phyloP scores from a whole-genome alignment of 768 basidiomycete genomes.

The Phanerodontia chrysosporium region DNA sequence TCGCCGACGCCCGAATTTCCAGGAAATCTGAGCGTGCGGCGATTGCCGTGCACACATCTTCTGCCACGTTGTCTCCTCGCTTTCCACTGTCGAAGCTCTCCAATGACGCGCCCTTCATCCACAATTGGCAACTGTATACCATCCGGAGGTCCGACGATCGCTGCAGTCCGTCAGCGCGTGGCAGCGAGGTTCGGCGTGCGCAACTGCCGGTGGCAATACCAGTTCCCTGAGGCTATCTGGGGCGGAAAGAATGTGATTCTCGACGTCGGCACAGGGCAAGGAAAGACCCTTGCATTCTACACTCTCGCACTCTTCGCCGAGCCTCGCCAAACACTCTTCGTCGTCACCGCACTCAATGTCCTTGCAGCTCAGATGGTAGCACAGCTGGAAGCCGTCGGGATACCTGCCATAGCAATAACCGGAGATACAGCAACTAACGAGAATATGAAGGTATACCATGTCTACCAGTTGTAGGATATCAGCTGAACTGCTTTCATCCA shows the following conservation, averaged over 20 bases:
- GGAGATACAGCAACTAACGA: background rate
- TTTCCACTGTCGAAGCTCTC: too few relatives aligned
- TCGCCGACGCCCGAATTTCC: too few relatives aligned
- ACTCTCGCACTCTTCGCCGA: background rate
- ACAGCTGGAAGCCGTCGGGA: background rate
- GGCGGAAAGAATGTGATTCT: background rate
- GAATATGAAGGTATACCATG: background rate
- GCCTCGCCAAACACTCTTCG: background rate
- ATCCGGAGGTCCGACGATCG: too few relatives aligned
- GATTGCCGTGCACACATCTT: too few relatives aligned
- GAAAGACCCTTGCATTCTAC: background rate
- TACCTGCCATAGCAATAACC: background rate
- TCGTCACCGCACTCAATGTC: background rate
- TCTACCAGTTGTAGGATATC: background rate
- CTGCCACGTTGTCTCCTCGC: too few relatives aligned
- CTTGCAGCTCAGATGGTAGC: background rate
- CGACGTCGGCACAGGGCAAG: background rate
- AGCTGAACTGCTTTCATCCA: background rate
- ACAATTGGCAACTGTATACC: too few relatives aligned
- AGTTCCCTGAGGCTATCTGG: background rate
- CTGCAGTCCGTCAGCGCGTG: background rate
- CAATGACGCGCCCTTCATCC: too few relatives aligned
- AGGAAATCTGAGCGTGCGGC: too few relatives aligned
- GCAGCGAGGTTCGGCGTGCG: too few relatives aligned
- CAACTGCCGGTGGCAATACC: too few relatives aligned